These are phyloP conservation scores for Xanthoceras sorbifolium DNA, from an alignment of 345 rosid species.

Conservation along the genomic window DNA sequence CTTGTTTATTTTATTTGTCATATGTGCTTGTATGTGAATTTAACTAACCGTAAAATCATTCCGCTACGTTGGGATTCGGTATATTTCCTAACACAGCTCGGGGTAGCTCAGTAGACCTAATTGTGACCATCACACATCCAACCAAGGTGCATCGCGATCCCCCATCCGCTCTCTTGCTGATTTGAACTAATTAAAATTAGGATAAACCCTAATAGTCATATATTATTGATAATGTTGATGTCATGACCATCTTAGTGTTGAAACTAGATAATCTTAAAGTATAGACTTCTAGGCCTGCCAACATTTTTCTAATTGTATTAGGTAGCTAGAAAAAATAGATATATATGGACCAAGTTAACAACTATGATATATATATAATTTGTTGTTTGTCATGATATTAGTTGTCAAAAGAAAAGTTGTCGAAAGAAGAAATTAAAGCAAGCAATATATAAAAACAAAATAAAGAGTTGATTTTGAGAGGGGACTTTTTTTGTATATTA, in stretches of 20 bases:
- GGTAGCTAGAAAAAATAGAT: constrained; percentile 14
- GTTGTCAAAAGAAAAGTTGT: constrained; percentile 4
- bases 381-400: neutral
- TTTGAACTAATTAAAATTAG: too few relatives aligned
- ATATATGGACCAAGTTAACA: neutral
- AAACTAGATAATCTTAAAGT: neutral
- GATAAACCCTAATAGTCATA: neutral
- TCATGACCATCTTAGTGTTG: neutral
- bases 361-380: neutral
- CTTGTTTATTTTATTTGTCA: too few relatives aligned
- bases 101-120: too few relatives aligned
- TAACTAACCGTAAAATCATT: too few relatives aligned
- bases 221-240: neutral
- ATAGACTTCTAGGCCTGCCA: neutral
- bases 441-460: neutral
- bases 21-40: too few relatives aligned
- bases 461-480: neutral
- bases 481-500: neutral
- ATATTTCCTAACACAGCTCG: too few relatives aligned
- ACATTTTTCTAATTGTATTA: constrained; percentile 11
- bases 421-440: constrained; percentile 1
- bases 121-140: too few relatives aligned
- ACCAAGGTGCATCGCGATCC: too few relatives aligned
- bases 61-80: too few relatives aligned
- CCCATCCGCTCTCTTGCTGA: too few relatives aligned